Conservation (phyloP, 2,329 filamentous ascomycete species). For the Metarhizium brunneum region DNA sequence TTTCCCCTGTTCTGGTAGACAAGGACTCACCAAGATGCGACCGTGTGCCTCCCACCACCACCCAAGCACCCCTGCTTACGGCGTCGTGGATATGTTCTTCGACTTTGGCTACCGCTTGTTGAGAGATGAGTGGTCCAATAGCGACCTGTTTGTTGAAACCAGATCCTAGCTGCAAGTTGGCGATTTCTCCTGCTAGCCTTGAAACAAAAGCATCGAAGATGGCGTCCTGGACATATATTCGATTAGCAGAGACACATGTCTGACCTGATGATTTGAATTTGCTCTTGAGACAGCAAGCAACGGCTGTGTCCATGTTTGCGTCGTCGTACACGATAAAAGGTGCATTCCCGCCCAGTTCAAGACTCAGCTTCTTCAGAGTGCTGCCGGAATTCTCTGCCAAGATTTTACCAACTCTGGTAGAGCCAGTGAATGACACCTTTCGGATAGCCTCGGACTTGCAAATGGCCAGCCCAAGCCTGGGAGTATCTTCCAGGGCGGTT, state of each 20-base stretch:
- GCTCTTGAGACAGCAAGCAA: conserved; percentile 69
- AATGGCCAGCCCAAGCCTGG: conserved; percentile 67
- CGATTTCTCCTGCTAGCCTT: conserved; percentile 63
- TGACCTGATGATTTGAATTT: conserved; percentile 94
- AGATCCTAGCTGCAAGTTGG: conserved; percentile 63
- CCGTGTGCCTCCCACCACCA: conserved; percentile 57
- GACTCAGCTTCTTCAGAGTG: conserved; percentile 74
- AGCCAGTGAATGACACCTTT: conserved; percentile 93
- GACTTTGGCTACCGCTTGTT: conserved; percentile 70
- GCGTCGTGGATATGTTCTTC: conserved; percentile 74
- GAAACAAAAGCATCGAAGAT: conserved; percentile 67
- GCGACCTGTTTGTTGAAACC: conserved; percentile 63
- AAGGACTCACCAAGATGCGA: conserved; percentile 28
- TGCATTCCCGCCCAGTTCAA: conserved; percentile 90
- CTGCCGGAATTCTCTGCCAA: conserved; percentile 83
- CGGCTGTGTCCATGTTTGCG: conserved; percentile 76
- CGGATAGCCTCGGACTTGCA: conserved; percentile 64
- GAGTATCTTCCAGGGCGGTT: conserved; percentile 69
- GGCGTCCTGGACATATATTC: conserved; percentile 67
- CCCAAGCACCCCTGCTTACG: conserved; percentile 61
- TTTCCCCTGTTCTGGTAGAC: conserved; percentile 58
- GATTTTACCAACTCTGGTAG: conserved; percentile 54
- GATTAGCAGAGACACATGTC: conserved; percentile 87
- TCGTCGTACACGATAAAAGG: conserved; percentile 97
- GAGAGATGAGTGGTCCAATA: conserved; percentile 78